Conservation (phyloP, 2,329 filamentous ascomycete species). For the Talaromyces pinophilus region DNA sequence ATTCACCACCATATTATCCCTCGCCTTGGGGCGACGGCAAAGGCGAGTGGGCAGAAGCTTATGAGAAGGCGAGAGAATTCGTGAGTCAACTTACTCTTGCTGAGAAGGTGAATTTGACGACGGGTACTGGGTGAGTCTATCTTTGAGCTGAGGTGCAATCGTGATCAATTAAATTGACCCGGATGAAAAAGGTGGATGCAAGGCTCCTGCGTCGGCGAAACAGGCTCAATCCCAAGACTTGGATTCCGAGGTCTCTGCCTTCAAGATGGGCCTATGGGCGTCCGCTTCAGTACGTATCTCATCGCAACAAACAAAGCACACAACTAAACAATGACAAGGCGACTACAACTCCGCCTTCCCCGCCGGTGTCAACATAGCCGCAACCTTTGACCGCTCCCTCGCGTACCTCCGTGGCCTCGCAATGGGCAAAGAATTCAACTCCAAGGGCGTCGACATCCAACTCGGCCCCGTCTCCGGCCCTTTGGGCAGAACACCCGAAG, state of each 20-base stretch:
- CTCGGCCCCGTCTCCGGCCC: constrained; percentile 77
- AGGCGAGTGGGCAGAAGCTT: constrained; percentile 74
- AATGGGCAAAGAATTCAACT: constrained; percentile 74
- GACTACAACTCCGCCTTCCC: constrained; percentile 83
- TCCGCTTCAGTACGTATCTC: constrained; percentile 61
- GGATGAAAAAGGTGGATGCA: constrained; percentile 59
- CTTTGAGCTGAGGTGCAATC: not conserved
- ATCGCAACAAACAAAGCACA: not conserved
- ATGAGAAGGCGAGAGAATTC: constrained; percentile 72
- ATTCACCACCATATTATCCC: constrained; percentile 71
- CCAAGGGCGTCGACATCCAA: constrained; percentile 72
- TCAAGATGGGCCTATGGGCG: constrained; percentile 80
- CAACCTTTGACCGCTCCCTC: constrained; percentile 74
- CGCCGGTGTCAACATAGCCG: constrained; percentile 74
- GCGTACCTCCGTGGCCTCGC: constrained; percentile 68
- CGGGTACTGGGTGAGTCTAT: constrained; percentile 72
- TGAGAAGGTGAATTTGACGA: constrained; percentile 95
- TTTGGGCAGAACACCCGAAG: constrained; percentile 66
- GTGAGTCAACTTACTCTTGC: constrained; percentile 78
- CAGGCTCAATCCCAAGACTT: constrained; percentile 50
- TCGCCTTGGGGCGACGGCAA: constrained; percentile 81
- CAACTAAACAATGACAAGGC: constrained; percentile 39
- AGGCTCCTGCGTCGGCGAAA: constrained; percentile 76
- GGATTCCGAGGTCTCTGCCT: constrained; percentile 74
- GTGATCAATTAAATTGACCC: not conserved